phyloP scores from a whole-genome alignment of 495 filamentous ascomycete genomes.

The Hyaloscypha hepaticicola region DNA sequence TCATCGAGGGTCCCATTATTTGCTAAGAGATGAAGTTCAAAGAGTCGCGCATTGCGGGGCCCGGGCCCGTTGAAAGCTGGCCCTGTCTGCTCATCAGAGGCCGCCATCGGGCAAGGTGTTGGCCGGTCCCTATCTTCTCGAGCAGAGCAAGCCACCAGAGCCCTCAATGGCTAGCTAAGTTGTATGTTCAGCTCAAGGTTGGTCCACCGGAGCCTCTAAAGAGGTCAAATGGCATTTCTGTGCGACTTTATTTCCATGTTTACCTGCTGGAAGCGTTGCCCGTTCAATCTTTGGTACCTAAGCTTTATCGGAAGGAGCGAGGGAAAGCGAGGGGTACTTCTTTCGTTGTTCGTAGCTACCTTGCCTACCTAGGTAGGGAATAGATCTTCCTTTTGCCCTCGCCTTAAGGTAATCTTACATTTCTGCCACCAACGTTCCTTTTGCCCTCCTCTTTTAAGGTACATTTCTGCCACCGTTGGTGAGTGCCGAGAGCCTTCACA shows the following conservation, averaged over 20 bases:
- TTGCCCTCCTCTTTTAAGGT: slow-evolving; percentile 5
- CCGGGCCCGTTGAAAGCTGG: background rate
- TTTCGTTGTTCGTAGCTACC: too few relatives aligned
- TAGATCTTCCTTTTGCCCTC: background rate
- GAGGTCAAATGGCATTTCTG: background rate
- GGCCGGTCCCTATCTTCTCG: background rate
- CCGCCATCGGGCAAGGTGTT: background rate
- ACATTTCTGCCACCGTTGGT: too few relatives aligned
- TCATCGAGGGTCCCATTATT: slow-evolving; percentile 7
- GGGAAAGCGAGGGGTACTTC: too few relatives aligned
- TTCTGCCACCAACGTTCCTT: background rate
- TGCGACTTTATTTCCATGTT: background rate
- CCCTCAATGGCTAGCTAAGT: background rate
- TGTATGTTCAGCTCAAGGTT: too few relatives aligned
- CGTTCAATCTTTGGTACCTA: too few relatives aligned
- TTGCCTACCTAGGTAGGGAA: too few relatives aligned
- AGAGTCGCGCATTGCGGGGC: slow-evolving; percentile 4
- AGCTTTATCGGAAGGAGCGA: too few relatives aligned
- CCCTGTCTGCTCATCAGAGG: background rate
- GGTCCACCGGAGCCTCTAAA: background rate
- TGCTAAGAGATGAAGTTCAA: slow-evolving; percentile 3
- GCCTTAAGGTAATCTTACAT: background rate
- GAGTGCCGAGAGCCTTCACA: too few relatives aligned
- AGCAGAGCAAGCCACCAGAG: background rate
- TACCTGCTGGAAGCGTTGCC: too few relatives aligned